Percentiles rank a stretch among this genome's conserved stretches.
These are phyloP conservation scores for Persicaria maculosa DNA, from an alignment of 148 eudicot genomes.

Conservation along the genomic window DNA sequence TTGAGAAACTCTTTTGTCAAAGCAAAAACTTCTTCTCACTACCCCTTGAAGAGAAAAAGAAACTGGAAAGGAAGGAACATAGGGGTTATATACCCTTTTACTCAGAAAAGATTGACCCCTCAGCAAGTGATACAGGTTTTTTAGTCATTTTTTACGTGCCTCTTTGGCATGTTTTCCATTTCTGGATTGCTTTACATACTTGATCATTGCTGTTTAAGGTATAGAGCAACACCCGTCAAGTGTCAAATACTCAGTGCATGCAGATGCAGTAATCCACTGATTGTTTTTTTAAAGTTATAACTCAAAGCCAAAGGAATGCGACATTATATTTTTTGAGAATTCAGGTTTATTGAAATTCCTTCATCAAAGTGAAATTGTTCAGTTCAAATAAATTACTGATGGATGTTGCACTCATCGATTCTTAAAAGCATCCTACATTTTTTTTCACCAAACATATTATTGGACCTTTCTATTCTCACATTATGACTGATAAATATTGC, in stretches of 20 bases:
- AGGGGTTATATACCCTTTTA: constrained; percentile 66
- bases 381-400: not conserved
- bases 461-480: not conserved
- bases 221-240: not conserved
- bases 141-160: not conserved
- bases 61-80: constrained; percentile 36
- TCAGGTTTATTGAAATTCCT: no score
- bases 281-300: no score
- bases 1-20: constrained; percentile 39
- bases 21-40: constrained; percentile 57
- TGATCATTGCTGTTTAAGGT: not conserved
- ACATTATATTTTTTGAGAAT: no score
- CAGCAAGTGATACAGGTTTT: constrained; percentile 38
- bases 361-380: not conserved
- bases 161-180: not conserved
- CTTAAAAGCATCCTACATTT: not conserved
- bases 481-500: not conserved
- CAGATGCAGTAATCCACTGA: not conserved
- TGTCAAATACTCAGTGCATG: not conserved
- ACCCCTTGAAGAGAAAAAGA: constrained; percentile 62
- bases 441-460: not conserved
- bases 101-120: constrained; percentile 56
- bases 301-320: not conserved
- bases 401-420: not conserved
- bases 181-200: not conserved